Base-by-base conservation (phyloP, 345 rosid species). In the Bretschneidera sinensis region DNA sequence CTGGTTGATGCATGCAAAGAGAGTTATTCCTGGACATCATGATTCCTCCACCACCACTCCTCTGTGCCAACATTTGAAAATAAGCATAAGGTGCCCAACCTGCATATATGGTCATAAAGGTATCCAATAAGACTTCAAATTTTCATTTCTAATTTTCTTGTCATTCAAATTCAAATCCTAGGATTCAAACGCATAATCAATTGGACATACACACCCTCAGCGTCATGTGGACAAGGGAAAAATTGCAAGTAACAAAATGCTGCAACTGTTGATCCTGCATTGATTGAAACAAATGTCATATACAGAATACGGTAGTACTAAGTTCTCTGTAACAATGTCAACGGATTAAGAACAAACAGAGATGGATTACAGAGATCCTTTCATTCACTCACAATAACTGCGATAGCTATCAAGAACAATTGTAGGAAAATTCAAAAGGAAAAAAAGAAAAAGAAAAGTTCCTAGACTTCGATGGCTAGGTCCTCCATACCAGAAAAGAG, bases 31-130 rank as follows among this genome's bases (percentile, higher is more conserved):
- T 43, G 22, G 70, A 34, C 57, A 45, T 47, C 17, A 67, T 49
- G 23, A 75, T 52, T 2, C 16, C 2, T 43, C 60, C 24, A 56
- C 62, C 54, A 19, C 35, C 66, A 21, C 48, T 65, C 35, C 51
- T 66, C 69, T 81, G 84, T 0, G 76, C 77, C 62, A 81, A 22
- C 76, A 65, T 71, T 43, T 71, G 55, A 23, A 81, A 76, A 67
- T 76, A 79, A 8, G 79, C 78, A 65, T 79, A 79, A 43, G 89
- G 89, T 2, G 84, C 84, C 89, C 89, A 84, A 64, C 83, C 86
- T 81, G 53, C 57, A 50, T 20, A 19, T 24, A 21, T 33, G 31
- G 8, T 25, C 18, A 8, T n/a, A n/a, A 25, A 18, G 31, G 25
- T 5, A 16, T 16, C 21, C 13, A 18, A 48, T 34, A 17, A 63